Base-by-base conservation (phyloP, 1,284 basidiomycete genomes). In the Cystobasidiaceae sp. region DNA sequence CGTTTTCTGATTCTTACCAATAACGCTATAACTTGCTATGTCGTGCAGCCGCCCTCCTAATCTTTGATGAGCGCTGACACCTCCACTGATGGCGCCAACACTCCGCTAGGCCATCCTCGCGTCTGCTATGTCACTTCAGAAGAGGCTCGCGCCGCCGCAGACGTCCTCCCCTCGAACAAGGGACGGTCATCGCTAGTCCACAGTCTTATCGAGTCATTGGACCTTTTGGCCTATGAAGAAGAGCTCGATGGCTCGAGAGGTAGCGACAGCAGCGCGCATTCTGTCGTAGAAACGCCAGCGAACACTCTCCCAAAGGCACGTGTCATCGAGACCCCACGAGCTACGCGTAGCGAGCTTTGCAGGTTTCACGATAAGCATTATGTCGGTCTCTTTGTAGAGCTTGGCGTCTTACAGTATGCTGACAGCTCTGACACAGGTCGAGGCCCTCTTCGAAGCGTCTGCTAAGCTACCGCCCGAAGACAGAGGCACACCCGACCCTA, bases 101-200 rank as follows among this genome's bases (percentile, higher is more conserved):
- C 11, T 5, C 8, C 17, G 2, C 39, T 19, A 30, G 15, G 17
- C 15, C 56, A 7, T n/a, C 44, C 30, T n/a, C 44, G 74, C 5
- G 75, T 83, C 8, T 74, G 71, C 13, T 87, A 87, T 67, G 73
- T 86, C 27, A 80, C 82, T 4, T 87, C 86, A 1, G 80, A 82
- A 49, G 81, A 83, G 25, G 78, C 86, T 2, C 78, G 81, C 33
- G 81, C 80, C 73, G 84, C 70, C 83, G 85, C 78, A 80, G 62
- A 87, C 21, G 79, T 83, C 4, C 81, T 94, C 0, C 93, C 92
- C 0, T 89, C 89, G 0, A 94, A 96, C 75, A 79, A 75, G 56
- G 85, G 86, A 15, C 82, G 93, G n/a, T 92, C 91, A 0, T 75
- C 84, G 0, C 75, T 90, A 4, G 89, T 93, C 1, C 90, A 96